Conservation (phyloP, 2,329 filamentous ascomycete genomes). For the Hymenoscyphus infarciens region DNA sequence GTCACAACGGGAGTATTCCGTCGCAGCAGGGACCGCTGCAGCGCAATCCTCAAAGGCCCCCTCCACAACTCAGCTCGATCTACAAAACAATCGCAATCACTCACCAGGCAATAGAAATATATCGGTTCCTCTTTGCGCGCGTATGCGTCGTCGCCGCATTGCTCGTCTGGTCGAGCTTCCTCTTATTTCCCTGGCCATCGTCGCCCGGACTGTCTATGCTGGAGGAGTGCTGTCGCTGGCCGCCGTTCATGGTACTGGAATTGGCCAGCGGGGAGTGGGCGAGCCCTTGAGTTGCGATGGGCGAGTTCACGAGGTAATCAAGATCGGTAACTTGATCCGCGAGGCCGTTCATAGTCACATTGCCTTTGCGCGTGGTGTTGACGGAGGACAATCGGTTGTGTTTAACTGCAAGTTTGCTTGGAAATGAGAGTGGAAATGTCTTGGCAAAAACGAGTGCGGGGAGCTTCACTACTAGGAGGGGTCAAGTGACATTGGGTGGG, state of each 20-base stretch:
- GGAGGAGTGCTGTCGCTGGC: conserved; percentile 1
- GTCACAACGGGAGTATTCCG: conserved; percentile 2
- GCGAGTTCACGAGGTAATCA: conserved; percentile 33
- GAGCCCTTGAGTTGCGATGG: conserved; percentile 21
- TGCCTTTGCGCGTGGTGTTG: background rate
- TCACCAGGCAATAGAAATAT: conserved; percentile 38
- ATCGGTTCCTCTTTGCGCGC: conserved; percentile 36
- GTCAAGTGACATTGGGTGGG: too few species aligned
- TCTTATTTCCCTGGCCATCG: conserved; percentile 33
- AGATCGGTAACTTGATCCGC: conserved; percentile 35
- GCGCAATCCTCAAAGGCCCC: background rate
- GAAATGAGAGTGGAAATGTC: too few species aligned
- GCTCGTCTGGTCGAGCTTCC: conserved; percentile 27
- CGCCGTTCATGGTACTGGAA: background rate
- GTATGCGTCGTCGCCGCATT: conserved; percentile 25
- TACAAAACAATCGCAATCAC: conserved; percentile 12
- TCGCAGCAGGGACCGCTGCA: background rate
- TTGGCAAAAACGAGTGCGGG: too few species aligned
- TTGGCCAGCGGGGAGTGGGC: conserved; percentile 7
- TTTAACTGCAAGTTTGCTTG: too few species aligned
- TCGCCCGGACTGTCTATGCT: conserved; percentile 15
- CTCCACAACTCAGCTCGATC: background rate
- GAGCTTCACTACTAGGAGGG: too few species aligned
- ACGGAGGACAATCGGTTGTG: too few species aligned
- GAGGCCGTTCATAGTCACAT: conserved; percentile 34